These are phyloP conservation scores for Craspedostauros australis DNA, from an alignment of 108 stramenopile genomes.

Conservation along the genomic window DNA sequence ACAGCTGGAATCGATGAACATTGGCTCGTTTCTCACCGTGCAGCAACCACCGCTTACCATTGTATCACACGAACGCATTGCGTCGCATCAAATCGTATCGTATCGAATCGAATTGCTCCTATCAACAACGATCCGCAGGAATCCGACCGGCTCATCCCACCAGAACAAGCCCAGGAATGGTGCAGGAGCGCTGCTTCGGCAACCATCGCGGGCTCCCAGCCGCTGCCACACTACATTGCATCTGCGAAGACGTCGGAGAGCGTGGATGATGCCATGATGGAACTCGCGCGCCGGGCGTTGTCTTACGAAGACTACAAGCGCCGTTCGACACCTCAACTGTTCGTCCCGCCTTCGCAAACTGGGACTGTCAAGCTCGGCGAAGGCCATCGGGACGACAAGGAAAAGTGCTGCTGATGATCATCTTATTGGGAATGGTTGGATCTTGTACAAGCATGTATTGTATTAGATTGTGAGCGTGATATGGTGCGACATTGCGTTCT, in stretches of 20 bases:
- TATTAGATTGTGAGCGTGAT: too few relatives aligned
- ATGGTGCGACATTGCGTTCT: too few relatives aligned
- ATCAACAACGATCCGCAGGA: slow-evolving; percentile 31
- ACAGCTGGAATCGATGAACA: too few relatives aligned
- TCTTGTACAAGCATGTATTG: too few relatives aligned
- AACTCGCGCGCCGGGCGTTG: slow-evolving; percentile 53
- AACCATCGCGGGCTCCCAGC: slow-evolving; percentile 45
- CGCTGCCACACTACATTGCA: slow-evolving; percentile 91
- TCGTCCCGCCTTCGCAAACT: slow-evolving; percentile 34
- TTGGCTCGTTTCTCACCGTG: too few relatives aligned
- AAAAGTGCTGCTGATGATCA: too few relatives aligned
- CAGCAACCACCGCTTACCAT: too few relatives aligned
- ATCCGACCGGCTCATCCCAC: slow-evolving; percentile 65
- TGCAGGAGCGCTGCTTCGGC: slow-evolving; percentile 56
- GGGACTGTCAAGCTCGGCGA: slow-evolving; percentile 25
- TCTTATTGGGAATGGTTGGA: too few relatives aligned
- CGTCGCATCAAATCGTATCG: too few relatives aligned
- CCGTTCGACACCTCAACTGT: slow-evolving; percentile 46
- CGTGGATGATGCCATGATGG: slow-evolving; percentile 92
- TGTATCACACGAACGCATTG: too few relatives aligned
- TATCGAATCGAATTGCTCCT: too few relatives aligned
- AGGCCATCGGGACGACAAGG: too few relatives aligned
- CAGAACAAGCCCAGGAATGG: slow-evolving; percentile 77
- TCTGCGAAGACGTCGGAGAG: slow-evolving; percentile 92
- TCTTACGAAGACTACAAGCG: slow-evolving; percentile 44